phyloP scores from a whole-genome alignment of 2,329 filamentous ascomycete species.

The Neofusicoccum ribis region DNA sequence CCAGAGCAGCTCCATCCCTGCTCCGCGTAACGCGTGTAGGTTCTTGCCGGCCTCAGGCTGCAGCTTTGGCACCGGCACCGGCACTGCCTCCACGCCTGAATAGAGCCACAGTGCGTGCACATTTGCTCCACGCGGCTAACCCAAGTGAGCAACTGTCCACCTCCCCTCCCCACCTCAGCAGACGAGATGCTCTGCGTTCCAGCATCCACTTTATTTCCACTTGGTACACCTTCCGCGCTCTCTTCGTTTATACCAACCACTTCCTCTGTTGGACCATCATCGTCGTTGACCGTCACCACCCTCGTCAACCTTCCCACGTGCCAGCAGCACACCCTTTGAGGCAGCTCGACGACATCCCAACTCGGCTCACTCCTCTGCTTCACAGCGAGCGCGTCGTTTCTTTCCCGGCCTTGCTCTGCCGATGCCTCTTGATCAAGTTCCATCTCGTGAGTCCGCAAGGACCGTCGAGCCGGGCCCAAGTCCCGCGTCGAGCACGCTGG shows the following conservation, averaged over 20 bases:
- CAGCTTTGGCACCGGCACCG: constrained; percentile 35
- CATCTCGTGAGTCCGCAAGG: too few relatives aligned
- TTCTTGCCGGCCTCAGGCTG: constrained; percentile 27
- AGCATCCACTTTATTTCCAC: too few relatives aligned
- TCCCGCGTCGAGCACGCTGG: constrained; percentile 26
- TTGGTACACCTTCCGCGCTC: too few relatives aligned
- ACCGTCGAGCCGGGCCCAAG: background rate
- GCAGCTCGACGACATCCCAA: constrained; percentile 31
- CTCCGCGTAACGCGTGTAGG: constrained; percentile 31
- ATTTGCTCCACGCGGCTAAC: constrained; percentile 27
- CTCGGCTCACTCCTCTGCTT: background rate
- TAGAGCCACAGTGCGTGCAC: constrained; percentile 38
- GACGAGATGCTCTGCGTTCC: too few relatives aligned
- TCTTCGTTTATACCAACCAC: too few relatives aligned
- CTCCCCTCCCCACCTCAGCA: background rate
- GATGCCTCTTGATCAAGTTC: too few relatives aligned
- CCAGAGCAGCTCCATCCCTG: background rate
- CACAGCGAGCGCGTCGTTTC: background rate
- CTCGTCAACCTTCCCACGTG: constrained; percentile 33
- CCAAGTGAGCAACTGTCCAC: constrained; percentile 25
- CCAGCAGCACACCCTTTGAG: constrained; percentile 35
- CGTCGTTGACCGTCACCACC: constrained; percentile 24
- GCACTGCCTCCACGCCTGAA: constrained; percentile 31
- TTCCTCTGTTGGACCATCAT: background rate
- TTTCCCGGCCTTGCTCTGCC: background rate